These are phyloP conservation scores for Penicillium argentinense DNA, from an alignment of 495 filamentous ascomycete species.

Conservation along the genomic window DNA sequence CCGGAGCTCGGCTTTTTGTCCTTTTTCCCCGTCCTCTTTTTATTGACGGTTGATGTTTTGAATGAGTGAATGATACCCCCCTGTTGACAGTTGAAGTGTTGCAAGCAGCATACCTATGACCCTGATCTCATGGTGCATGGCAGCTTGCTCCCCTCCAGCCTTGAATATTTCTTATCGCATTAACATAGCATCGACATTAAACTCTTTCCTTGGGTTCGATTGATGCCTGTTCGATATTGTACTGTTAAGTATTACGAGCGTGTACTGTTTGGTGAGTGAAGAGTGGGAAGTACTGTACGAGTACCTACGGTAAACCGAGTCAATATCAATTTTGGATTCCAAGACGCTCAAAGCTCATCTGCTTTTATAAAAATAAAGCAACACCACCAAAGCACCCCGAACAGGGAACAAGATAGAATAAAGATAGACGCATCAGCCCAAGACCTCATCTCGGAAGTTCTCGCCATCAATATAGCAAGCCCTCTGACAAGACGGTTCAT, in stretches of 20 bases:
- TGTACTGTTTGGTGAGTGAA: too few species aligned
- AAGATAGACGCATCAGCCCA: constrained; percentile 8
- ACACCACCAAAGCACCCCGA: too few species aligned
- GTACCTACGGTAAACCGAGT: too few species aligned
- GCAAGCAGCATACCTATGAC: neutral
- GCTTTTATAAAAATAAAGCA: constrained; percentile 4
- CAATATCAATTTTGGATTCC: too few species aligned
- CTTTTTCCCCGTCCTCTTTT: constrained; percentile 5
- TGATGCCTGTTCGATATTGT: too few species aligned
- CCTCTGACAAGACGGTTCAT: constrained; percentile 9
- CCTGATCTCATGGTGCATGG: neutral
- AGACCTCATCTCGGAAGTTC: constrained; percentile 2
- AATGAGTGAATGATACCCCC: constrained; percentile 33
- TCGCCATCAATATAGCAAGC: constrained; percentile 22
- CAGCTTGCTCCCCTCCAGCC: too few species aligned
- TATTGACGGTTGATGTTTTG: constrained; percentile 18
- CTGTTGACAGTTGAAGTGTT: constrained; percentile 7
- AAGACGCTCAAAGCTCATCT: too few species aligned
- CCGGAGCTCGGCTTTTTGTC: constrained; percentile 1
- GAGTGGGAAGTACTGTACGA: too few species aligned
- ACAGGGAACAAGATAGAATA: constrained; percentile 1
- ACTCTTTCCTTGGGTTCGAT: too few species aligned
- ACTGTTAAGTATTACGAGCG: too few species aligned
- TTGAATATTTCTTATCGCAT: neutral
- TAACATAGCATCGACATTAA: too few species aligned